Evolutionary conservation across 352 stramenopile species (phyloP), one percentile per base, ranked within the genome.

Genomic region (Halophytophthora polymorphica): DNA sequence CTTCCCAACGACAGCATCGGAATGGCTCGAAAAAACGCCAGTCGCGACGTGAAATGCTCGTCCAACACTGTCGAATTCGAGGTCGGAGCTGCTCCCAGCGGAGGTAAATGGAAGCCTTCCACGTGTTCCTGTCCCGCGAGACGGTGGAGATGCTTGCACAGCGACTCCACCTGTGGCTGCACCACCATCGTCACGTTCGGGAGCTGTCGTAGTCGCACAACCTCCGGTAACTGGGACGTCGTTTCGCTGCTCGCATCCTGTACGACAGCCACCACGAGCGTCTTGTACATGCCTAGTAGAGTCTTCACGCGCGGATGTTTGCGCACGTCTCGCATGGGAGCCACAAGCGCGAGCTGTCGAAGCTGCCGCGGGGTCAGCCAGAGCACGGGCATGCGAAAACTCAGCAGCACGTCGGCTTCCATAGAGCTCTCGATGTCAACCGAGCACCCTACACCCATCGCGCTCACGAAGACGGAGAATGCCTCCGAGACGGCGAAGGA

Each of bases 21-120:
- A 6, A 86, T 73, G 5, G 64, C 51, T 3, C 56, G 60, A 52
- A 91, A 94, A 48, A 91, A 90, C 19, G 65, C 48, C 19, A 88
- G 59, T 3, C 83, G 73, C 1, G 56, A 62, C 21, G 60, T 34
- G 59, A 92, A 92, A 22, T 79, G 41, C 2, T 35, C 37, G 37
- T 93, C 80, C 15, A 83, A 38, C 3, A 19, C 69, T 37, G 42
- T 57, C 15, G 38, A 34, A 12, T 35, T 0, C 31, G 49, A 31
- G 17, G 22, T 50, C 55, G 36, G 23, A 37, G 36, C 44, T 29
- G 33, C 43, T n/a, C 61, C 56, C 11, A 53, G 65, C 40, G 49
- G 59, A 17, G 56, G 55, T 19, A 83, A 19, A 10, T 73, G 61
- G 39, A 67, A 83, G 15, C 74, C 71, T 50, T 61, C 42, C 10